Base-by-base conservation (phyloP, 2,329 filamentous ascomycete genomes). In the Venturia aucupariae region DNA sequence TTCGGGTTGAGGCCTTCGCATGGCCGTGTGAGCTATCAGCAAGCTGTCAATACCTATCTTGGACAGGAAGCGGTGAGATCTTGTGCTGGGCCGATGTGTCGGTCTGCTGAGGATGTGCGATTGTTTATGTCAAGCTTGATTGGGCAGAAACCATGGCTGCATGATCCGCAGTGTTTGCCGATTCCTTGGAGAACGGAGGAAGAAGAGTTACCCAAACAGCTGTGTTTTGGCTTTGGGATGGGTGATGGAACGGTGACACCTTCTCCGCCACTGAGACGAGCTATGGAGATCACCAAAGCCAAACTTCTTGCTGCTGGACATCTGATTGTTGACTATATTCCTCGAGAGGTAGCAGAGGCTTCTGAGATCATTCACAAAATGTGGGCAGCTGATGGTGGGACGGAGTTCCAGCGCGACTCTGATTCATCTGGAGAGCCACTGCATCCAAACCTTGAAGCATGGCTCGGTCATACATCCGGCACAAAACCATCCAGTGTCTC, bases 31-130 rank as follows among this genome's bases (percentile, higher is more conserved):
- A 73, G 73, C 0, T 76, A 76, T 61, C 68, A 74, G 27, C 73
- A 74, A 54, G 72, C 74, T 75, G 84, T 86, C 0, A 88, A 87
- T 69, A 82, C 79, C 7, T 82, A 85, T 78, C 83, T 83, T 60
- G 87, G 87, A 0, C 86, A 90, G 68, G 85, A 83, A 67, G 81
- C 79, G 0, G 79, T 88, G 41, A 75, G 84, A 2, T 87, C 83
- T 0, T 83, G 87, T 1, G 80, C 87, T 17, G 80, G 80, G 0
- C 80, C 80, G 0, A 71, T 79, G 67, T 77, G 75, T 0, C 74
- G 75, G 13, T 75, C 73, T 0, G 66, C 79, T 0, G 73, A 77
- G 1, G 79, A 80, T 66, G 70, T 74, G 32, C 68, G 69, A 11
- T 66, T 80, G 5, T 75, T 80, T 38, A 73, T 84, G 71, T 74